Evolutionary conservation across 2,329 filamentous ascomycete species (phyloP).

Genomic region (Periglandula ipomoeae): DNA sequence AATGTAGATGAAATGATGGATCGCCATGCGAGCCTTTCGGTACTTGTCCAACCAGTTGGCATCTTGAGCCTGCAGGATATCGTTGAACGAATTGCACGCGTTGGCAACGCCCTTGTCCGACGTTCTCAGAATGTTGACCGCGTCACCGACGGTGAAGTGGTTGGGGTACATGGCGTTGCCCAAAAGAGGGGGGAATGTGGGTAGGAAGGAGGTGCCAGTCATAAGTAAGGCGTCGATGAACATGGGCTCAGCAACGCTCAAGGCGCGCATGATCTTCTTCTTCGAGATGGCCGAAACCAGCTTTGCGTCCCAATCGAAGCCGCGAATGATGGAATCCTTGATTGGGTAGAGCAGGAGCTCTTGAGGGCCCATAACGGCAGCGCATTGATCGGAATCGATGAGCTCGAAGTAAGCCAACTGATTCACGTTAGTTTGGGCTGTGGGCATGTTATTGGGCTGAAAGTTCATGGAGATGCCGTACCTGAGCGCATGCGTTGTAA

Average conservation of each 20-base stretch:
- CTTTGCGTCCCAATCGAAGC: constrained; percentile 59
- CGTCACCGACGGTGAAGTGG: constrained; percentile 60
- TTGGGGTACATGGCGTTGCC: constrained; percentile 46
- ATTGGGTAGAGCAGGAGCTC: constrained; percentile 82
- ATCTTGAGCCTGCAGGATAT: constrained; percentile 63
- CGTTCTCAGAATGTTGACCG: constrained; percentile 65
- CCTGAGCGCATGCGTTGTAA: constrained; percentile 81
- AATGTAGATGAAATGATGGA: constrained; percentile 82
- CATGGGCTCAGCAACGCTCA: constrained; percentile 58
- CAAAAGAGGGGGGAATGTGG: constrained; percentile 68
- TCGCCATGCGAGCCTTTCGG: constrained; percentile 72
- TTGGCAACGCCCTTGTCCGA: constrained; percentile 60
- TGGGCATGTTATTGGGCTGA: no score
- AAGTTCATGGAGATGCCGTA: no score
- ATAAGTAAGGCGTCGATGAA: constrained; percentile 81
- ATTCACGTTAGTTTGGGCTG: not conserved
- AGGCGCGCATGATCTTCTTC: constrained; percentile 58
- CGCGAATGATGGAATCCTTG: constrained; percentile 60
- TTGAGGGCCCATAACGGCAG: constrained; percentile 73
- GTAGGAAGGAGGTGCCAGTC: constrained; percentile 71
- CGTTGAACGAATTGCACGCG: constrained; percentile 69
- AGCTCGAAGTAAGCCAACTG: constrained; percentile 69
- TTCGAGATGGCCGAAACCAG: constrained; percentile 56
- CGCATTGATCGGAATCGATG: constrained; percentile 56
- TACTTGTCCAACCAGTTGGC: constrained; percentile 78